Evolutionary conservation across 345 rosid genomes (phyloP), one percentile per base, ranked within the genome.

Genomic region (Combretum micranthum): DNA sequence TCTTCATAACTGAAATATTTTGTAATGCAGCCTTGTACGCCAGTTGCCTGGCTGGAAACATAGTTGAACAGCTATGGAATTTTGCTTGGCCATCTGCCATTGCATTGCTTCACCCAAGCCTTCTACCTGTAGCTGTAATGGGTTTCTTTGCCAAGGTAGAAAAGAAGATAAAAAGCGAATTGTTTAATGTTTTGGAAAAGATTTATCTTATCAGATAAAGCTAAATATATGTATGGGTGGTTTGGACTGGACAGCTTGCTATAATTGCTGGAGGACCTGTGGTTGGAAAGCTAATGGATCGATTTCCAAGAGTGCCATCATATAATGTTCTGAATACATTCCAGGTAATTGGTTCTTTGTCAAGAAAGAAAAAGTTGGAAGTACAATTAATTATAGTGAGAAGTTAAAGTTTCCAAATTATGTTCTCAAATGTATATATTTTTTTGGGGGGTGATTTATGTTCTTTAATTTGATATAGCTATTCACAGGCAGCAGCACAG

Each of bases 51-150:
- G 86, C 88, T 26, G 97, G 87, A 42, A 88, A 88, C 70, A 64
- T 88, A 57, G 98, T 92, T 66, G 98, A 92, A 56, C 93, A 85
- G 64, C 83, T 92, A 2, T 88, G 97, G 98, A 86, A 74, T 63
- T 92, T 92, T 64, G 91, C 93, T 56, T 92, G 95, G 97, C 98
- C 98, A 2, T 86, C 95, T 50, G 88, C 98, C 42, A 88, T 92
- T 53, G 97, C 96, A 12, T 54, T 92, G 87, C 84, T 88, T 53
- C 86, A 88, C 76, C 86, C 95, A 13, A 92, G 97, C 76, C 94
- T 92, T 70, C 80, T 86, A 66, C 98, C 98, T 0, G 97, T 92
- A 63, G 98, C 98, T 44, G 79, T 83, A 75, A 74, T 88, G 75
- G 89, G 97, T 42, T 92, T 88, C 57, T 78, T 84, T 57, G 68